These are phyloP conservation scores for Curvularia sp. DNA, from an alignment of 2,329 filamentous ascomycete species.

Conservation along the genomic window DNA sequence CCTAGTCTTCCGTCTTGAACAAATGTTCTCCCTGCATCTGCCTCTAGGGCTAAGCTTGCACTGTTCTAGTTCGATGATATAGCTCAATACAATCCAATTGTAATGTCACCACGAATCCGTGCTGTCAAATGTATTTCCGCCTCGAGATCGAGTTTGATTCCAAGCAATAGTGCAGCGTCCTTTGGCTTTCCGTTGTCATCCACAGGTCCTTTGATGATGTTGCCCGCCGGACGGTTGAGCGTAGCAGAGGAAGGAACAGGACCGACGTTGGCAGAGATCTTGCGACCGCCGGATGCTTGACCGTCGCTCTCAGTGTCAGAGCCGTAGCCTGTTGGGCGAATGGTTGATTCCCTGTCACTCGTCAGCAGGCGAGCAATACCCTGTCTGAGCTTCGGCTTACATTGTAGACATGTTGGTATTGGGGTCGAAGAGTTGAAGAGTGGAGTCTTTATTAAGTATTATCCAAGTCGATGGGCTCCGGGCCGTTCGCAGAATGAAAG, in stretches of 20 bases:
- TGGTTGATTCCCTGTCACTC: constrained; percentile 33
- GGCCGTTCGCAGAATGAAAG: constrained; percentile 17
- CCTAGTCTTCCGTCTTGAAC: background rate
- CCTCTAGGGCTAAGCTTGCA: background rate
- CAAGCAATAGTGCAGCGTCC: constrained; percentile 64
- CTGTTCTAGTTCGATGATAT: background rate
- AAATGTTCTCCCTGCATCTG: background rate
- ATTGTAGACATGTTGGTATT: constrained; percentile 37
- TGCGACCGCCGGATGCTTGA: constrained; percentile 51
- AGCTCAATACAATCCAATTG: constrained; percentile 63
- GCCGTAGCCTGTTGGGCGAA: constrained; percentile 40
- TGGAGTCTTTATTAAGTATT: constrained; percentile 15
- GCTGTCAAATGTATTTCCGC: constrained; percentile 69
- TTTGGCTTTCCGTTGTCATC: constrained; percentile 66
- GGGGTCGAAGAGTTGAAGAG: background rate
- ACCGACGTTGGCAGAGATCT: constrained; percentile 37
- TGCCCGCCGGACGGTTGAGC: constrained; percentile 50
- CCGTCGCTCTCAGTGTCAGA: constrained; percentile 51
- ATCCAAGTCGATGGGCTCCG: constrained; percentile 15
- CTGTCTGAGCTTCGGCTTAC: constrained; percentile 25
- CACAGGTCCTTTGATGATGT: constrained; percentile 63
- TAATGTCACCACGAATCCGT: constrained; percentile 66
- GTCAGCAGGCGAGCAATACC: constrained; percentile 9
- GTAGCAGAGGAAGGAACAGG: constrained; percentile 50
- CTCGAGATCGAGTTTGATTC: constrained; percentile 69